Evolutionary conservation across 2,329 filamentous ascomycete species (phyloP).

Genomic region (Raffaelea ambrosiae): DNA sequence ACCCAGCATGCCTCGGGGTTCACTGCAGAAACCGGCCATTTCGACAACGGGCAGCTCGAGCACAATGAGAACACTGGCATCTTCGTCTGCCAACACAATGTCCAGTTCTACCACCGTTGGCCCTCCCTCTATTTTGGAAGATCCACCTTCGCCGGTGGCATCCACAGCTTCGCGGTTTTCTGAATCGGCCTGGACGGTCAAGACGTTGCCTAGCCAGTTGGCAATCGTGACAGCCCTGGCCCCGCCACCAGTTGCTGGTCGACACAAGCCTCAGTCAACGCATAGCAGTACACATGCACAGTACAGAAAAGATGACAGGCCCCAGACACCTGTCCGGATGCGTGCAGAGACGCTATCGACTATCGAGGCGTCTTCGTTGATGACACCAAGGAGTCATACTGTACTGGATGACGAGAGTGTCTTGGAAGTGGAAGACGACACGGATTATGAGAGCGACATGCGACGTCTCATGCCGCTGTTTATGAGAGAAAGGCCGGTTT

Average conservation of each 20-base stretch:
- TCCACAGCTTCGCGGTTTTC: not conserved
- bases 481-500: conserved; percentile 15
- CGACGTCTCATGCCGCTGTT: conserved; percentile 44
- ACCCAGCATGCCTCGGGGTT: no score
- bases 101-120: not conserved
- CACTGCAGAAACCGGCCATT: not conserved
- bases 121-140: not conserved
- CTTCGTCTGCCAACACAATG: not conserved
- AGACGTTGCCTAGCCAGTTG: not conserved
- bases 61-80: not conserved
- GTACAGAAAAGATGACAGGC: not conserved
- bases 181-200: not conserved
- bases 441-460: conserved; percentile 34
- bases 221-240: not conserved
- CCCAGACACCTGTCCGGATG: not conserved
- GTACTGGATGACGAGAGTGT: conserved; percentile 1
- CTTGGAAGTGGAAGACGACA: conserved; percentile 28
- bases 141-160: not conserved
- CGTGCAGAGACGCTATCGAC: not conserved
- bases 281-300: not conserved
- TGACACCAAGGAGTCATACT: not conserved
- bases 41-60: not conserved
- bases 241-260: not conserved
- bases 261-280: not conserved
- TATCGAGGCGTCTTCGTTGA: not conserved